These are phyloP conservation scores for Backusella liffmaniae DNA, from an alignment of 192 early-diverging fungal species.

Conservation along the genomic window DNA sequence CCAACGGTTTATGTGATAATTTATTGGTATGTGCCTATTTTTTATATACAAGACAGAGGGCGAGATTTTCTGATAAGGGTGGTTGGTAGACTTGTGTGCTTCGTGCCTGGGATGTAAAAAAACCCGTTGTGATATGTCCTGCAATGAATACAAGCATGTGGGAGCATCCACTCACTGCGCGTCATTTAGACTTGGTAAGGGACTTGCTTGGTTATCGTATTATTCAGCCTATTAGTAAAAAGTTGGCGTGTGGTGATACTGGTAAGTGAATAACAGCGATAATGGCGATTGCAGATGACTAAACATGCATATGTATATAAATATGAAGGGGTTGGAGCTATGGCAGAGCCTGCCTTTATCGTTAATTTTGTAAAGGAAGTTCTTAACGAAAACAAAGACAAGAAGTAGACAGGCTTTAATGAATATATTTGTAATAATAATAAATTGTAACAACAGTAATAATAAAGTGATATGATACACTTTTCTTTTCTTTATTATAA, in stretches of 20 bases:
- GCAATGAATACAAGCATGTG: slow-evolving; percentile 99
- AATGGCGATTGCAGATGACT: neutral
- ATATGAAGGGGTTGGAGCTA: slow-evolving; percentile 71
- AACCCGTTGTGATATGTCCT: slow-evolving; percentile 77
- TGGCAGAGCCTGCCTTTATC: slow-evolving; percentile 63
- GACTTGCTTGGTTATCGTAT: slow-evolving; percentile 59
- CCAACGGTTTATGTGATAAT: slow-evolving; percentile 92
- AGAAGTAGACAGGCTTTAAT: neutral
- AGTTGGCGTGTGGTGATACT: slow-evolving; percentile 88
- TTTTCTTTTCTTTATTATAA: neutral
- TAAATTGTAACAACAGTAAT: neutral
- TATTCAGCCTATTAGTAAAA: slow-evolving; percentile 79
- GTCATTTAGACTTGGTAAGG: slow-evolving; percentile 61
- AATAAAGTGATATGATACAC: neutral
- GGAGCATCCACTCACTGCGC: slow-evolving; percentile 84
- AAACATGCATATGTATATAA: neutral
- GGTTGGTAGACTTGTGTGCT: slow-evolving; percentile 75
- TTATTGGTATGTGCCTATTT: slow-evolving; percentile 58
- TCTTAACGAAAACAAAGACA: neutral
- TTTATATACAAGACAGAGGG: neutral
- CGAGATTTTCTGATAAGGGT: neutral
- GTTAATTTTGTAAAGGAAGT: neutral
- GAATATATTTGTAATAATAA: neutral
- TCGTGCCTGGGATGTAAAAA: slow-evolving; percentile 79
- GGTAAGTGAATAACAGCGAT: slow-evolving; percentile 45